Evolutionary conservation across 2,329 filamentous ascomycete species (phyloP), one percentile per base, ranked within the genome.

Genomic region (Cordyceps pruinosa): DNA sequence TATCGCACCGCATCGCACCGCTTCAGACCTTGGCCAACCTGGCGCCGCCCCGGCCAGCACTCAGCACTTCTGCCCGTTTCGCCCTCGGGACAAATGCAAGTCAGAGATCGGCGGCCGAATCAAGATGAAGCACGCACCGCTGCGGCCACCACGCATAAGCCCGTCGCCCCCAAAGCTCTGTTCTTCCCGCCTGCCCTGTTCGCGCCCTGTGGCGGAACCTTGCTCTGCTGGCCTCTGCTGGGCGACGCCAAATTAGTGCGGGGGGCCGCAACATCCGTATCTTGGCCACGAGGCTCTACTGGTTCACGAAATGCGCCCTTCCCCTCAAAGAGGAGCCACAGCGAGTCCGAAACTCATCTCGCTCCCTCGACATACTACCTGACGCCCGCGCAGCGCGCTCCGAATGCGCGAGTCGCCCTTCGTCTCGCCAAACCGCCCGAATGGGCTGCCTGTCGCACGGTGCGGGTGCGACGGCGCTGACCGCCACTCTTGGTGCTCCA

Each of bases 81-180:
- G 34, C 46, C 32, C 59, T 42, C 25, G 21, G 19, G 42, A 48
- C 47, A 58, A 56, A 58, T 53, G 61, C 61, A 60, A 57, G 61
- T 61, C 50, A 62, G 61, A 62, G 60, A 62, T 62, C 58, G 57
- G 52, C 61, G 58, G 50, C 56, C 59, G 58, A 61, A 62, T 62
- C 59, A 58, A 62, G 55, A 61, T 53, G 48, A 42, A 58, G 48
- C 39, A 47, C 52, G 25, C 52, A 41, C 23, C 37, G 45, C 26
- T 42, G 45, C 19, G 45, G 28, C n/a, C 45, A 56, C 26, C 53
- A 48, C 44, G 41, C 37, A 56, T 57, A 57, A 53, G 57, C 58
- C 57, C 51, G 57, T 53, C 60, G 52, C 56, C 56, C 56, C 56
- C 56, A 58, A 55, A 35, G 41, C 26, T 46, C 21, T 46, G 30